Evolutionary conservation across 2,329 filamentous ascomycete species (phyloP), one percentile per base, ranked within the genome.

Genomic region (Nothophaeocryptopus gaeumannii): DNA sequence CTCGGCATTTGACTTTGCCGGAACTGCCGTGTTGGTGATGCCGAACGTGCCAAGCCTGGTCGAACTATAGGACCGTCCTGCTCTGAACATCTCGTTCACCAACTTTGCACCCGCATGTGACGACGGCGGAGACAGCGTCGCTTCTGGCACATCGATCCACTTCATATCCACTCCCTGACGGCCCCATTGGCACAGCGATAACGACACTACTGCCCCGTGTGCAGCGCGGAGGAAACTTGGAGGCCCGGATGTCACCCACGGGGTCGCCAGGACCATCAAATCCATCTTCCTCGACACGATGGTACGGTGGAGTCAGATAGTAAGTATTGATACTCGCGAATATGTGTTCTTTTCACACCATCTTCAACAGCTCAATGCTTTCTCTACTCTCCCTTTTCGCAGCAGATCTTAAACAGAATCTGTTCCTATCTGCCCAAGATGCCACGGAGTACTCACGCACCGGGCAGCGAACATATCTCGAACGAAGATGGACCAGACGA

Each of bases 381-480:
- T 26, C 20, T 26, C 7, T 26, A 26, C 20, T 26, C 20, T 26
- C 20, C 20, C 20, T 26, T 7, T 26, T 26, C 20, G 20, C 20
- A 4, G 20, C 20, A 26, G 20, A 26, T 3, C 20, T 26, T 4
- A 26, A 26, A 26, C 20, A 26, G 20, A 26, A 26, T 26, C 20
- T 26, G 20, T 26, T 26, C 20, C 20, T 26, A 7, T 31, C 35
- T 30, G 16, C 5, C 30, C 45, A 51, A 46, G 8, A 59, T 58
- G 53, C 29, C 44, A 9, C 44, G 13, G 13, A 51, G 42, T 36
- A 49, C 57, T 57, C 49, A 57, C 48, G 32, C 48, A 2, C 38
- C 34, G 10, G 13, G 46, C 38, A 54, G 54, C 47, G 58, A 60
- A 26, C 55, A 54, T 30, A 51, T 58, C 36, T 52, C 53, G n/a